phyloP scores from a whole-genome alignment of 179 eudicot species.

The Monotropa hypopitys region DNA sequence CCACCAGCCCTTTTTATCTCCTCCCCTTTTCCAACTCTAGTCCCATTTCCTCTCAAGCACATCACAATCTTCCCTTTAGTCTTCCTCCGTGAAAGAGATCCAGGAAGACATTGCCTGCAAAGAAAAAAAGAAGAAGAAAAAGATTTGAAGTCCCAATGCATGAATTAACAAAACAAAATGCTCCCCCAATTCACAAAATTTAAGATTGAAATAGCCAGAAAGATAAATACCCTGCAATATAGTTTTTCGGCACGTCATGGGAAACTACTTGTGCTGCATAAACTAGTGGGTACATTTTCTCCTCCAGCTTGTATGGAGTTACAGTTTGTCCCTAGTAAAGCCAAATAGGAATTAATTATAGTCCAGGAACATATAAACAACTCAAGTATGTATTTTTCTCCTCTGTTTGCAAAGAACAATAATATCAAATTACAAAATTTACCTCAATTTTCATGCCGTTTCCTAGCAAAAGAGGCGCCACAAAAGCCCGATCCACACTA shows the following conservation, averaged over 20 bases:
- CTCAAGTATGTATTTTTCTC: not conserved
- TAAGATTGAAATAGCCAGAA: not conserved
- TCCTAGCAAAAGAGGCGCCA: slow-evolving; percentile 52
- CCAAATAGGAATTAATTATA: not conserved
- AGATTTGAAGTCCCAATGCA: too few relatives aligned
- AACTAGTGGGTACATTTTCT: slow-evolving; percentile 56
- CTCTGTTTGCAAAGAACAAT: too few relatives aligned
- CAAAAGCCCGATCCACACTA: slow-evolving; percentile 53
- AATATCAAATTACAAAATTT: not conserved
- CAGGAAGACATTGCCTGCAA: slow-evolving; percentile 58
- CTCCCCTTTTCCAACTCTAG: slow-evolving; percentile 60
- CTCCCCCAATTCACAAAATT: not conserved
- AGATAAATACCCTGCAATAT: slow-evolving; percentile 35
- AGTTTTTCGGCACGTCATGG: slow-evolving; percentile 29
- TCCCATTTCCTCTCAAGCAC: slow-evolving; percentile 63
- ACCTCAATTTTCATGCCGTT: slow-evolving; percentile 49
- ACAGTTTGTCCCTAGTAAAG: slow-evolving; percentile 56
- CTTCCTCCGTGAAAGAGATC: slow-evolving; percentile 47
- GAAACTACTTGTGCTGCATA: slow-evolving; percentile 54
- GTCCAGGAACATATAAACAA: not conserved
- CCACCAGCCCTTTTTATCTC: slow-evolving; percentile 86
- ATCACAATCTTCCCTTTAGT: slow-evolving; percentile 61
- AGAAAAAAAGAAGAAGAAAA: not conserved
- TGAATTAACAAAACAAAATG: not conserved
- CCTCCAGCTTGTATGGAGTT: slow-evolving; percentile 42